phyloP scores from a whole-genome alignment of 2,329 filamentous ascomycete genomes.

The Chaetomium sp. region DNA sequence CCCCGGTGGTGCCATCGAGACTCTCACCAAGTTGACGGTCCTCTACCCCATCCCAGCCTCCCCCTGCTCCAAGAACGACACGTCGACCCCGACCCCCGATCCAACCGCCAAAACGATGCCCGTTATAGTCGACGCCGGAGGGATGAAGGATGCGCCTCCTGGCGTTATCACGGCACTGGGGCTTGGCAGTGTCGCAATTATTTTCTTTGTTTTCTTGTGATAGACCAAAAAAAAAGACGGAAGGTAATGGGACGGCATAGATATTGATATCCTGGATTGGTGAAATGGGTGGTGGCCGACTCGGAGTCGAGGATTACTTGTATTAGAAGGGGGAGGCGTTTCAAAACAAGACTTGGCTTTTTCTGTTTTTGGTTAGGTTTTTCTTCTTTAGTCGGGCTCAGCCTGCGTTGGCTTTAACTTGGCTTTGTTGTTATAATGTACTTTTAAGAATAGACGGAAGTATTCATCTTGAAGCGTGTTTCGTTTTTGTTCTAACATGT shows the following conservation, averaged over 20 bases:
- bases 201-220: conserved; percentile 29
- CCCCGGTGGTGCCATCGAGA: conserved; percentile 15
- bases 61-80: conserved; percentile 11
- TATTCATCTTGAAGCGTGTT: neutral
- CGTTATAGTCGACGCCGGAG: conserved; percentile 14
- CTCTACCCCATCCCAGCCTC: conserved; percentile 24
- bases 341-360: conserved; percentile 4
- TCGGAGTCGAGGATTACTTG: neutral
- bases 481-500: neutral
- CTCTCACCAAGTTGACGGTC: conserved; percentile 23
- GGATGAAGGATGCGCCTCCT: conserved; percentile 14
- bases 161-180: conserved; percentile 16
- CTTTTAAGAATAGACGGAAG: neutral
- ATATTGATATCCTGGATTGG: conserved; percentile 11
- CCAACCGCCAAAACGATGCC: neutral
- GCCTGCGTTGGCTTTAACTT: neutral
- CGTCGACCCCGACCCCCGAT: neutral
- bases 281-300: neutral
- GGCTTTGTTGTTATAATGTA: neutral
- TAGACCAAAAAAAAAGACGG: conserved; percentile 13
- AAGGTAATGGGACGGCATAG: neutral
- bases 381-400: conserved; percentile 7
- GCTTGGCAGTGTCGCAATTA: conserved; percentile 12
- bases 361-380: neutral
- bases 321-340: conserved; percentile 7